phyloP scores from a whole-genome alignment of 768 basidiomycete species.

The Hydnum rufescens region DNA sequence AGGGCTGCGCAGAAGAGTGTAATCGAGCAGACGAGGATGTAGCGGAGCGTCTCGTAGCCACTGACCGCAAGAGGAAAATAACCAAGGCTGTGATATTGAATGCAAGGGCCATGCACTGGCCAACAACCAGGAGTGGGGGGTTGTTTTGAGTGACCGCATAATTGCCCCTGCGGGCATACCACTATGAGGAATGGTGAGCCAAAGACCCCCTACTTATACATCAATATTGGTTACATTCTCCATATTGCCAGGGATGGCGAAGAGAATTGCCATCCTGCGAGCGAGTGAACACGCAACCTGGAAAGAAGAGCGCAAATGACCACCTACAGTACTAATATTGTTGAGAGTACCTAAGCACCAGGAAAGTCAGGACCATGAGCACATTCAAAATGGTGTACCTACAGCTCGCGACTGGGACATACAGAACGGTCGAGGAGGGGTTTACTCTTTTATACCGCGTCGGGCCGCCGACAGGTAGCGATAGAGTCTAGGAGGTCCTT shows the following conservation, averaged over 20 bases:
- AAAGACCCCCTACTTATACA: no score
- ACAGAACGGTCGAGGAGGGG: no score
- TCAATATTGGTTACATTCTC: background rate
- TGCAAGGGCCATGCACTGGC: background rate
- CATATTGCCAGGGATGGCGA: background rate
- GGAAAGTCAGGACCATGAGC: background rate
- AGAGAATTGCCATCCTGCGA: background rate
- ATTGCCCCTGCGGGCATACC: background rate
- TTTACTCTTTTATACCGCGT: no score
- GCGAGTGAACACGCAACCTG: background rate
- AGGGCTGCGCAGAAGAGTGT: background rate
- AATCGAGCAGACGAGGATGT: background rate
- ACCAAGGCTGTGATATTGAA: background rate
- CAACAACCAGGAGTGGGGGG: background rate
- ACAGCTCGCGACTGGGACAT: background rate
- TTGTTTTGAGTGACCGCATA: background rate
- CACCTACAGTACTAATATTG: background rate
- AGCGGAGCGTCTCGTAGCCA: background rate
- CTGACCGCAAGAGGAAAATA: background rate
- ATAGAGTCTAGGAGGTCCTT: no score
- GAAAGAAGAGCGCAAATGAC: background rate
- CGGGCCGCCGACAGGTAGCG: no score
- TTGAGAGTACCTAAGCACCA: background rate
- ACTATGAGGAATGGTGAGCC: no score
- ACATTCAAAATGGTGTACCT: background rate